Evolutionary conservation across 2,329 filamentous ascomycete genomes (phyloP), one percentile per base, ranked within the genome.

Genomic region (Nannizzia gypsea): DNA sequence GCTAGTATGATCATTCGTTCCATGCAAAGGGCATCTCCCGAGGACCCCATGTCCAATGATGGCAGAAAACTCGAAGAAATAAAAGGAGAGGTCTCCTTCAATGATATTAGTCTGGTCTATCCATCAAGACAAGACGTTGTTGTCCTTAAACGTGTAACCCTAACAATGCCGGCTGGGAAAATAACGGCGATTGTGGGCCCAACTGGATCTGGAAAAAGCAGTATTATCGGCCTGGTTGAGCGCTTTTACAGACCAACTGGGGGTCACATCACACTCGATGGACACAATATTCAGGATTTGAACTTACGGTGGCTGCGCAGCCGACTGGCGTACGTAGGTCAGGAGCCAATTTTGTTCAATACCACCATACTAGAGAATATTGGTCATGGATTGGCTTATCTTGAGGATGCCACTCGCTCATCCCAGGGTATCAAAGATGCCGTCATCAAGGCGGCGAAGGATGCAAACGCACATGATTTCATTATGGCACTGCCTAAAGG

Each of bases 1-100:
- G 88, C 87, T 3, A 81, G 81, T 60, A 93, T 93, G 76, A 91
- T 95, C 63, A 92, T 85, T 76, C 87, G 84, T 70, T 91, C 89
- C 5, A 93, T 95, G 64, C 88, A 93, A 70, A 85, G 90, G 56
- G 68, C 76, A 2, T 93, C 89, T 0, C 88, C 89, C 0, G 78
- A 95, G 50, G 86, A 95, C 66, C 83, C 89, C 0, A 81, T 82
- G 4, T 79, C 79, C 3, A 79, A 83, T 0, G 74, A 77, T 2
- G 89, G 89, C 9, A 77, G 81, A 62, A 88, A 80, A 66, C 78
- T 89, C 13, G 82, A 87, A 1, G 72, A 80, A 17, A 77, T 91
- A 3, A 76, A 83, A 60, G 89, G 89, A 36, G 81, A 81, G 17
- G 83, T 95, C 59, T 83, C 87, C 62, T 79, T 95, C 24, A 81